Percentiles rank a stretch among this genome's conserved stretches.
These are phyloP conservation scores for Ophiocordyceps australis DNA, from an alignment of 2,329 filamentous ascomycete genomes.

Conservation along the genomic window DNA sequence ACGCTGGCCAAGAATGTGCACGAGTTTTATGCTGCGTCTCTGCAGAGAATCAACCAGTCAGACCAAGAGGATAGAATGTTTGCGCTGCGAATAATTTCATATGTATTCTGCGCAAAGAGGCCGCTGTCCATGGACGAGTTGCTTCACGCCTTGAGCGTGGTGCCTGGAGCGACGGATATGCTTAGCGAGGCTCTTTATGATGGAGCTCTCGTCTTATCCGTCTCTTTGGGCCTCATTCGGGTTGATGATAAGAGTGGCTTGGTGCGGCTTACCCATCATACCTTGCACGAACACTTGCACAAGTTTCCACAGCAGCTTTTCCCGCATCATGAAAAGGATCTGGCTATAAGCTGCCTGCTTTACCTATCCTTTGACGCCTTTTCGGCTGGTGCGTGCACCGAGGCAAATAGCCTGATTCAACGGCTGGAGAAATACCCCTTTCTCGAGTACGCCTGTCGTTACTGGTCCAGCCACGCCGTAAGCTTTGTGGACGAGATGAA, in stretches of 20 bases:
- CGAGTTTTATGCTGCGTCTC: conserved; percentile 3
- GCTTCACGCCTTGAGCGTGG: conserved; percentile 3
- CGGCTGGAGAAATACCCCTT: conserved; percentile 2
- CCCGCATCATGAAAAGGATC: conserved; percentile 1
- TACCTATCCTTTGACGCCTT: conserved; percentile 3
- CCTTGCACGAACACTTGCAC: conserved; percentile 3
- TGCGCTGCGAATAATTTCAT: conserved; percentile 2
- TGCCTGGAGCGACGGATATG: conserved; percentile 2
- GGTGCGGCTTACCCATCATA: conserved; percentile 2
- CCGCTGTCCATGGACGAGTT: conserved; percentile 3
- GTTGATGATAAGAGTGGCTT: conserved; percentile 2
- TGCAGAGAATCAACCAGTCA: conserved; percentile 2
- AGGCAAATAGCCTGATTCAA: conserved; percentile 1
- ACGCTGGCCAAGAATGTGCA: conserved; percentile 2
- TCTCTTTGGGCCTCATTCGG: conserved; percentile 2
- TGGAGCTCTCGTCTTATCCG: conserved; percentile 2
- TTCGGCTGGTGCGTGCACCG: conserved; percentile 1
- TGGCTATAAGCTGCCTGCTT: conserved; percentile 2
- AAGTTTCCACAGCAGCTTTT: conserved; percentile 1
- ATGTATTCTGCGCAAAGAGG: conserved; percentile 3
- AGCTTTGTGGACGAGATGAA: conserved; percentile 1
- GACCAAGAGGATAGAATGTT: conserved; percentile 1
- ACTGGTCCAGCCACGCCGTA: conserved; percentile 1
- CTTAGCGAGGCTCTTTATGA: conserved; percentile 2
- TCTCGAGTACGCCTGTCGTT: conserved; percentile 2